These are phyloP conservation scores for Trametopsis cervina DNA, from an alignment of 768 basidiomycete species.

Conservation along the genomic window DNA sequence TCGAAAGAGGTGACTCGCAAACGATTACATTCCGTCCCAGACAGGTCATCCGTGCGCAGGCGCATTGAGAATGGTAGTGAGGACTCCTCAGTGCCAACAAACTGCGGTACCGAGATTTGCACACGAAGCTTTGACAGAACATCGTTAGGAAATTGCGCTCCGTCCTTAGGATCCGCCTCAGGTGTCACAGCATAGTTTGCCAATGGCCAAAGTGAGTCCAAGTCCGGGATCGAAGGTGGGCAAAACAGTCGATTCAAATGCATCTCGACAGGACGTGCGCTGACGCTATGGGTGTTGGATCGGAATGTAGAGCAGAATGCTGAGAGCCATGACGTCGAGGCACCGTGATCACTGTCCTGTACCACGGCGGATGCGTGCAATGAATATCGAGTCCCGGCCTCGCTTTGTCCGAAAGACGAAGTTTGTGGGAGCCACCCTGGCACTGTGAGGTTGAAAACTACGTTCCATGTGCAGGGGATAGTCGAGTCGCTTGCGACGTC, in stretches of 20 bases:
- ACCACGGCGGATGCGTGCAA: constrained; percentile 65
- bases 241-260: constrained; percentile 44
- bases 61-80: constrained; percentile 51
- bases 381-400: constrained; percentile 54
- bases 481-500: constrained; percentile 53
- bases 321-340: constrained; percentile 38
- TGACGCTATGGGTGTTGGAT: constrained; percentile 33
- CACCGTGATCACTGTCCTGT: constrained; percentile 35
- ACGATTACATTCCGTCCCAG: constrained; percentile 41
- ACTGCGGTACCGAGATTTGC: constrained; percentile 54
- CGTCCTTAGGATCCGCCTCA: constrained; percentile 5
- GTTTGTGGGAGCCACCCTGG: constrained; percentile 83
- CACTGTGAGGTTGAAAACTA: constrained; percentile 75
- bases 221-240: constrained; percentile 29
- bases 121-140: constrained; percentile 59
- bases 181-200: constrained; percentile 23
- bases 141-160: constrained; percentile 25
- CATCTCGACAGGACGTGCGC: constrained; percentile 36
- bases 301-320: constrained; percentile 52
- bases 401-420: constrained; percentile 35
- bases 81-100: constrained; percentile 39
- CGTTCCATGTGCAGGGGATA: constrained; percentile 60
- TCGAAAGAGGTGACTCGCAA: constrained; percentile 51
- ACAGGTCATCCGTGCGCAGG: constrained; percentile 48
- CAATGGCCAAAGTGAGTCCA: constrained; percentile 26